Percentiles rank a stretch among this genome's conserved stretches.
Conservation (phyloP, 2,329 filamentous ascomycete genomes). For the Hymenoscyphus fructigenus region DNA sequence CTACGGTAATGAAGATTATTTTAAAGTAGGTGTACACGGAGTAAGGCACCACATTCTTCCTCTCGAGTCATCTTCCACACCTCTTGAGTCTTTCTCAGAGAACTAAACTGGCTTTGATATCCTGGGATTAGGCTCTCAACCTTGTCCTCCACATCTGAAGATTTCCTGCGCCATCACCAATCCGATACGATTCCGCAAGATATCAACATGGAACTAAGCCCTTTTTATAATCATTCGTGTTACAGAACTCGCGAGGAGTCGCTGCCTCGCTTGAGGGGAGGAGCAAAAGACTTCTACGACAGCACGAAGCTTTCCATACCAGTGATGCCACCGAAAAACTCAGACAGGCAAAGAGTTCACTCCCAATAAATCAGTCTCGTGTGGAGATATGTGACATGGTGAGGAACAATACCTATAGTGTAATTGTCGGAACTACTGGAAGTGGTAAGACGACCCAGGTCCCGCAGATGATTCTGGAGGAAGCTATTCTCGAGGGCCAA, state of each 20-base stretch:
- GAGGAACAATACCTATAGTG: constrained; percentile 75
- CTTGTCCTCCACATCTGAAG: neutral
- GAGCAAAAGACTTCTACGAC: neutral
- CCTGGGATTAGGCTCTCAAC: neutral
- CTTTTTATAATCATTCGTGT: neutral
- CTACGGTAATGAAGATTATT: too few species aligned
- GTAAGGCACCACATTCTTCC: too few species aligned
- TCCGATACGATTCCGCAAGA: neutral
- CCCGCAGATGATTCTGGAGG: constrained; percentile 90
- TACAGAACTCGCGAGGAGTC: neutral
- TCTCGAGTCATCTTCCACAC: too few species aligned
- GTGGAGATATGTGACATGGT: constrained; percentile 83
- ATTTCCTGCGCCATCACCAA: neutral
- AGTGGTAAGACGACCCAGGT: constrained; percentile 96
- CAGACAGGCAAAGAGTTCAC: constrained; percentile 2
- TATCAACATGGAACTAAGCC: neutral
- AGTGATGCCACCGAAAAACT: neutral
- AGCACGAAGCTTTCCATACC: neutral
- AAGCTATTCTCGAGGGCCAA: constrained; percentile 72
- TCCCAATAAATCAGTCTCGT: constrained; percentile 85
- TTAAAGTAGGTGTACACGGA: too few species aligned
- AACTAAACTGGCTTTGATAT: too few species aligned
- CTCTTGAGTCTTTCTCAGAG: too few species aligned
- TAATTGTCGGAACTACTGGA: constrained; percentile 92
- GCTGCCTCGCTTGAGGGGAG: neutral